Evolutionary conservation across 2,329 filamentous ascomycete species (phyloP).

Genomic region (Penicillium brasilianum): DNA sequence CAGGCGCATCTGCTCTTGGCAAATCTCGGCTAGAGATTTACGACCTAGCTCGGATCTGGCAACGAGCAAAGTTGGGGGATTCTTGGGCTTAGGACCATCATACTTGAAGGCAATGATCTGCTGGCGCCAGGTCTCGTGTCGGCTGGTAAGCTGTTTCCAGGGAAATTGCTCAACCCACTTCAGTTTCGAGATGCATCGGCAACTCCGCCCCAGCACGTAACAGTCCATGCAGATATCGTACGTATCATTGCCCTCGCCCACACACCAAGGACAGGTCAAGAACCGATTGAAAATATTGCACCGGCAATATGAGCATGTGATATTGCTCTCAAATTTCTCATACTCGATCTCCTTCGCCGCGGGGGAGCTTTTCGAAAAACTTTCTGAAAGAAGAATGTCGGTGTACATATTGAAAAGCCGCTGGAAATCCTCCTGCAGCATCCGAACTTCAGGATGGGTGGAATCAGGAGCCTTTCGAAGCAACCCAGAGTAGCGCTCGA

Average conservation of each 20-base stretch:
- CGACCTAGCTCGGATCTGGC: constrained; percentile 70
- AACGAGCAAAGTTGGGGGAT: constrained; percentile 62
- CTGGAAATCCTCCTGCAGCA: constrained; percentile 83
- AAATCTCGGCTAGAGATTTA: constrained; percentile 89
- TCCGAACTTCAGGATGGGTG: constrained; percentile 62
- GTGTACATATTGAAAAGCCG: constrained; percentile 79
- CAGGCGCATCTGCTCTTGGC: constrained; percentile 80
- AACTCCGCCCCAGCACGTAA: constrained; percentile 95
- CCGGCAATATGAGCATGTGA: constrained; percentile 94
- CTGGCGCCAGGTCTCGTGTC: constrained; percentile 82
- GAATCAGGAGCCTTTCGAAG: constrained; percentile 60
- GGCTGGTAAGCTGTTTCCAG: constrained; percentile 76
- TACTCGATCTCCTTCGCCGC: constrained; percentile 74
- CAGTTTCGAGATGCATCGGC: constrained; percentile 81
- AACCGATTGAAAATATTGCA: constrained; percentile 98
- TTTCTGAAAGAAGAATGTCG: constrained; percentile 80
- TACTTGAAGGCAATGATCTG: constrained; percentile 77
- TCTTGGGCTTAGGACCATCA: constrained; percentile 65
- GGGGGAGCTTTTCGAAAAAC: constrained; percentile 67
- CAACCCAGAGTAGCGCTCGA: constrained; percentile 73
- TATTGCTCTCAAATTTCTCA: constrained; percentile 82
- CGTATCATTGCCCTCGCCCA: constrained; percentile 73
- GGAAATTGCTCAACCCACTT: constrained; percentile 93
- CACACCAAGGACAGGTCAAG: constrained; percentile 85
- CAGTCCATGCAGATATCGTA: constrained; percentile 99